Evolutionary conservation across 169 alveolate genomes (phyloP).

Genomic region (Plasmodium malariae): DNA sequence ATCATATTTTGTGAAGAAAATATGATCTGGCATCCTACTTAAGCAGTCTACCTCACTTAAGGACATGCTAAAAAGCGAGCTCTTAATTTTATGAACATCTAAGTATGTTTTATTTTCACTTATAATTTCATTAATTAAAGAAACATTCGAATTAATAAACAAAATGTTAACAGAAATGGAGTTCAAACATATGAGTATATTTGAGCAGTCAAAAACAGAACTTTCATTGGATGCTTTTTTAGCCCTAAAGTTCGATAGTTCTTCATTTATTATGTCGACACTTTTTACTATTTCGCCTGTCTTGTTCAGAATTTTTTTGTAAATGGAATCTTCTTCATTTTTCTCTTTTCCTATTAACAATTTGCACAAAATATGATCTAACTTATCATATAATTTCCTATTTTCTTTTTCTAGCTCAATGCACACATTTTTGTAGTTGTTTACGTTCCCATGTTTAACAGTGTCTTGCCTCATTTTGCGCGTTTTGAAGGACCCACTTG

Average conservation of each 20-base stretch:
- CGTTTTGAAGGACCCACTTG: too few relatives aligned
- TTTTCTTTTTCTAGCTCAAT: conserved; percentile 4
- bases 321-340: conserved; percentile 12
- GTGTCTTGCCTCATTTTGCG: too few relatives aligned
- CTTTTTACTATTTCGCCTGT: conserved; percentile 18
- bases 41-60: too few relatives aligned
- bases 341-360: background rate
- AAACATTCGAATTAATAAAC: conserved; percentile 16
- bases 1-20: too few relatives aligned
- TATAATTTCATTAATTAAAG: conserved; percentile 6
- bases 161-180: conserved; percentile 18
- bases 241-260: conserved; percentile 1
- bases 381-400: background rate
- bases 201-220: conserved; percentile 22
- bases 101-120: background rate
- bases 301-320: conserved; percentile 18
- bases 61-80: background rate
- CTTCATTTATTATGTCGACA: conserved; percentile 26
- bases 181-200: conserved; percentile 17
- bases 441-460: too few relatives aligned
- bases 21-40: too few relatives aligned
- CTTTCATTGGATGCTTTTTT: background rate
- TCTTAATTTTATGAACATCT: background rate
- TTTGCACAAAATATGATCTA: background rate
- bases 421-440: conserved; percentile 9